Percentiles rank a stretch among this genome's conserved stretches.
Evolutionary conservation across 148 eudicot genomes (phyloP).

Genomic region (Rhododendron ovatum): DNA sequence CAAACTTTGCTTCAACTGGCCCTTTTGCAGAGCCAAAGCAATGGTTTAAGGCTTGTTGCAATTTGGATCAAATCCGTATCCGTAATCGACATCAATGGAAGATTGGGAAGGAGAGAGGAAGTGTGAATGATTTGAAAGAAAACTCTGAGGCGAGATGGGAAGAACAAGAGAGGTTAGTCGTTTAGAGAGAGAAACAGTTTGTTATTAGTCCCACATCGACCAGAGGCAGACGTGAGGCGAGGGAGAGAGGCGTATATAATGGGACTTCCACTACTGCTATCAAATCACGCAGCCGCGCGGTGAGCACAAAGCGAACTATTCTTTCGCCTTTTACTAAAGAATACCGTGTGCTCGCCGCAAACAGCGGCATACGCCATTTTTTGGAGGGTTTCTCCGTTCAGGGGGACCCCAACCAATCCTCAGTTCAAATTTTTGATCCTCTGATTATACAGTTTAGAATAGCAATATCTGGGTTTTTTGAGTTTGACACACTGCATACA

Average conservation of each 20-base stretch:
- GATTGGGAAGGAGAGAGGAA: not conserved
- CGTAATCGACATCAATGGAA: not conserved
- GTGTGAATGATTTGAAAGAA: not conserved
- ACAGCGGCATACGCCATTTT: slow-evolving; percentile 14
- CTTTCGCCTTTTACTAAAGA: slow-evolving; percentile 31
- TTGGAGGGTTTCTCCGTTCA: not conserved
- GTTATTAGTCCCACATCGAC: not conserved
- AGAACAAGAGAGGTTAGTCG: not conserved
- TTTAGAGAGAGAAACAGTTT: not conserved
- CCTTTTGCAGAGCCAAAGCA: not conserved
- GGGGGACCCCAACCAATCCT: not conserved
- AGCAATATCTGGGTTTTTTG: no score
- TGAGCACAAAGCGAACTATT: slow-evolving; percentile 25
- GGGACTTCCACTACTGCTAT: rapidly evolving
- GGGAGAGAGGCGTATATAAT: not conserved
- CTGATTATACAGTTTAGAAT: no score
- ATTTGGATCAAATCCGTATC: not conserved
- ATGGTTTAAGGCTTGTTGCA: not conserved
- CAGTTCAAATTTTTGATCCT: not conserved
- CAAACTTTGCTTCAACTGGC: not conserved
- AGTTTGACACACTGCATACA: no score
- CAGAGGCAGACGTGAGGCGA: not conserved
- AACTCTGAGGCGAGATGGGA: not conserved
- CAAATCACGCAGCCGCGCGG: slow-evolving; percentile 7
- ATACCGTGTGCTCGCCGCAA: slow-evolving; percentile 22